Conservation (phyloP, 2,329 filamentous ascomycete species). For the Zopfia rhizophila region DNA sequence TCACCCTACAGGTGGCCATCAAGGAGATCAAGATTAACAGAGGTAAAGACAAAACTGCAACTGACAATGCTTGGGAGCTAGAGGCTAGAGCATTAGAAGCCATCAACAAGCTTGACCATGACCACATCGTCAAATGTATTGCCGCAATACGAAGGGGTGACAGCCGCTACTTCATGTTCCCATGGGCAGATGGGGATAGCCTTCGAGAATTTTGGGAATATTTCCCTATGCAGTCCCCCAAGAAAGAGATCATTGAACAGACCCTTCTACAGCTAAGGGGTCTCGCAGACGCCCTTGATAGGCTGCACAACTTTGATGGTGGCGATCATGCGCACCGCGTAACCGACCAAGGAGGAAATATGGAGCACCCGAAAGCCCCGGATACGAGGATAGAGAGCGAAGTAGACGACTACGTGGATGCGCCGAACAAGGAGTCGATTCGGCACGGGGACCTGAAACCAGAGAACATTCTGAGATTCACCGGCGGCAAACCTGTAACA, state of each 20-base stretch:
- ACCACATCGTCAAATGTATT: conserved; percentile 24
- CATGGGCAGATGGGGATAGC: conserved; percentile 30
- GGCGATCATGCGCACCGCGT: not conserved
- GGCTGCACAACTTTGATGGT: conserved; percentile 18
- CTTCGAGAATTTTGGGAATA: conserved; percentile 26
- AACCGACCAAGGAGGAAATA: conserved; percentile 5
- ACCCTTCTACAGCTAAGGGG: conserved; percentile 23
- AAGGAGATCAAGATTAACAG: conserved; percentile 16
- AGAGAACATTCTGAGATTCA: conserved; percentile 34
- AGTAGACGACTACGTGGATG: conserved; percentile 1
- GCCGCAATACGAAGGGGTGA: conserved; percentile 24
- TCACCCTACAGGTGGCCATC: conserved; percentile 19
- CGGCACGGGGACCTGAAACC: conserved; percentile 38
- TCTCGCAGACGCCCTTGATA: conserved; percentile 26
- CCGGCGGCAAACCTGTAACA: not conserved
- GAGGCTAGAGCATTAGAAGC: conserved; percentile 20
- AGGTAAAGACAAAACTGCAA: conserved; percentile 3
- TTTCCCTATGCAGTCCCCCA: conserved; percentile 4
- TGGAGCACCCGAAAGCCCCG: not conserved
- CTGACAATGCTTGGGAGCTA: conserved; percentile 19
- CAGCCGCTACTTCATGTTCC: conserved; percentile 32
- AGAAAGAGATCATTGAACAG: conserved; percentile 3
- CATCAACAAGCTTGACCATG: conserved; percentile 26
- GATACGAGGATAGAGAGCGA: not conserved
- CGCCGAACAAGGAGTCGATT: not conserved